phyloP scores from a whole-genome alignment of 2,329 filamentous ascomycete species.

The Clarireedia hainanense region DNA sequence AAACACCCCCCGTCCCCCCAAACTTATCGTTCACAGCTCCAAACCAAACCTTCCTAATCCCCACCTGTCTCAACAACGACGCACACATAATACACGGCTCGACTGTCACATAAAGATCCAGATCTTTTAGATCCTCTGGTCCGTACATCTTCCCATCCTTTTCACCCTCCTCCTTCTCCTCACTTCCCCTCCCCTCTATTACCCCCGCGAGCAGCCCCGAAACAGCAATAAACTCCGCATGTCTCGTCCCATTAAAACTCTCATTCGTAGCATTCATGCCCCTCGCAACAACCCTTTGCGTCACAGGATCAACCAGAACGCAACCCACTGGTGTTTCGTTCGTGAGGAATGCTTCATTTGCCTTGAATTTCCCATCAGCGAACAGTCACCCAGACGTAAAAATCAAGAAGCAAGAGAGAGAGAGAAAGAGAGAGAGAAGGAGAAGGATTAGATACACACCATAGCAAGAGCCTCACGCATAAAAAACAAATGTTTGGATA shows the following conservation, averaged over 20 bases:
- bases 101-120: slow-evolving; percentile 88
- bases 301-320: slow-evolving; percentile 73
- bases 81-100: slow-evolving; percentile 99
- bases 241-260: slow-evolving; percentile 82
- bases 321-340: slow-evolving; percentile 97
- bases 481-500: slow-evolving; percentile 46
- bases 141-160: slow-evolving; percentile 40
- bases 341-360: slow-evolving; percentile 71
- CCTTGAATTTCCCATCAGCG: slow-evolving; percentile 40
- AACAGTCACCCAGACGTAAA: too few species aligned
- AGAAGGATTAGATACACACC: slow-evolving; percentile 41
- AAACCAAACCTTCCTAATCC: slow-evolving; percentile 85
- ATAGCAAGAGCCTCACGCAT: slow-evolving; percentile 83
- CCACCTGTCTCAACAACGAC: slow-evolving; percentile 79
- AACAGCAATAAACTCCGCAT: slow-evolving; percentile 91
- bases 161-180: not conserved
- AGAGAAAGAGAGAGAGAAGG: too few species aligned
- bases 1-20: slow-evolving; percentile 88
- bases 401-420: too few species aligned
- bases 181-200: not conserved
- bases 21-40: slow-evolving; percentile 96
- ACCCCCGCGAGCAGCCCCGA: slow-evolving; percentile 40
- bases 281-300: slow-evolving; percentile 60
- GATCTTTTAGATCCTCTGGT: slow-evolving; percentile 59
- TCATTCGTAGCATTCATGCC: slow-evolving; percentile 98